A percentile compares a stretch with the other conserved stretches of the same genome.
Conservation (phyloP, 2,329 filamentous ascomycete species). For the Aspergillus sp. region DNA sequence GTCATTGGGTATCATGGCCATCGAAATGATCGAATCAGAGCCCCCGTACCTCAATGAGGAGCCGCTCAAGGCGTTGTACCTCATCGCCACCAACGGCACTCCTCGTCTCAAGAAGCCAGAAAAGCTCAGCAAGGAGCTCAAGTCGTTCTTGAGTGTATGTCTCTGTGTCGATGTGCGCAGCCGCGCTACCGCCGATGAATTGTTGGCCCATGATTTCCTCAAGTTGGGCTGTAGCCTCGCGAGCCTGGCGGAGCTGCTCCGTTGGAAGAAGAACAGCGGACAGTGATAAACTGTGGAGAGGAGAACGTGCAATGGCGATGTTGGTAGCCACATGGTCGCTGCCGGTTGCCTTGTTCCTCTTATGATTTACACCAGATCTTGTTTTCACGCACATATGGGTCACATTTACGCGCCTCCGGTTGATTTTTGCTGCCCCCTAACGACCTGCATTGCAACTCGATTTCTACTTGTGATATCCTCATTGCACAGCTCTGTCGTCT, state of each 20-base stretch:
- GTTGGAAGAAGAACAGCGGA: constrained; percentile 57
- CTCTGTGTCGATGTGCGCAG: constrained; percentile 96
- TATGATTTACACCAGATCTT: constrained; percentile 27
- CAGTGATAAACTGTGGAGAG: constrained; percentile 30
- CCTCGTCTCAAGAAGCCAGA: constrained; percentile 97
- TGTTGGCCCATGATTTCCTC: constrained; percentile 90
- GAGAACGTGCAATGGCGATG: constrained; percentile 5
- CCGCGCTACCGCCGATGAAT: constrained; percentile 84
- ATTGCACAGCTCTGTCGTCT: constrained; percentile 22
- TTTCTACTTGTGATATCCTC: constrained; percentile 30
- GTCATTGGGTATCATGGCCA: constrained; percentile 99
- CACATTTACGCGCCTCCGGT: constrained; percentile 30
- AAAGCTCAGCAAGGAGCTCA: constrained; percentile 95
- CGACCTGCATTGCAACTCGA: constrained; percentile 27
- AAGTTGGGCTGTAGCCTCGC: constrained; percentile 83
- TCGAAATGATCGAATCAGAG: constrained; percentile 99
- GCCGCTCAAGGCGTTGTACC: constrained; percentile 91
- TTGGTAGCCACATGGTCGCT: constrained; percentile 6
- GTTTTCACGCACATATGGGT: constrained; percentile 34
- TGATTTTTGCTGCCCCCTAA: constrained; percentile 27
- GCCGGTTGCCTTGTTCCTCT: constrained; percentile 15
- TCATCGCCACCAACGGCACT: constrained; percentile 97
- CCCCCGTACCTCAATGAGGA: constrained; percentile 98
- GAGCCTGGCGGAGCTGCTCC: constrained; percentile 82
- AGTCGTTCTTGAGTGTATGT: constrained; percentile 94